phyloP scores from a whole-genome alignment of 352 stramenopile genomes.

The Poterioochromonas sp. region DNA sequence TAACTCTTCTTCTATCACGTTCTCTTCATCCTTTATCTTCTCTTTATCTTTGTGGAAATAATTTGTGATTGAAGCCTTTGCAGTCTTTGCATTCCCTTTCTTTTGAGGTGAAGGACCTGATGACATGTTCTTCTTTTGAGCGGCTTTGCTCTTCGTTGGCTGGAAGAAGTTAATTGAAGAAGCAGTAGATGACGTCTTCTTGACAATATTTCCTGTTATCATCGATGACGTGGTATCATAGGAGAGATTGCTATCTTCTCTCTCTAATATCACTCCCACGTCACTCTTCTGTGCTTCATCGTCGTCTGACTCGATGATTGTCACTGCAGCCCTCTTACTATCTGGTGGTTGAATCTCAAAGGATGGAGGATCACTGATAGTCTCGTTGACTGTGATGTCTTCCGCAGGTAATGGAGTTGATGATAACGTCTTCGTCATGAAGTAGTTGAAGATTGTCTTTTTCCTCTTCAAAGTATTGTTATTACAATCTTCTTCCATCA shows the following conservation, averaged over 20 bases:
- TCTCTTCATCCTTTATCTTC: not conserved
- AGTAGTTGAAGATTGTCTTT: too few species aligned
- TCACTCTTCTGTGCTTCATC: too few species aligned
- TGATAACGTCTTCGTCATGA: too few species aligned
- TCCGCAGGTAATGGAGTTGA: too few species aligned
- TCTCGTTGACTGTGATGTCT: too few species aligned
- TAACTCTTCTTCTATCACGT: not conserved
- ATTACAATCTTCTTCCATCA: not conserved
- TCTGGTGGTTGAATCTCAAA: too few species aligned
- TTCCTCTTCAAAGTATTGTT: too few species aligned
- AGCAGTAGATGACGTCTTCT: not conserved
- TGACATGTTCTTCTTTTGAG: not conserved
- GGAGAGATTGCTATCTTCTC: too few species aligned
- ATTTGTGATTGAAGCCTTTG: not conserved
- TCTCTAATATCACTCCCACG: too few species aligned
- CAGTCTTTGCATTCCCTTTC: not conserved
- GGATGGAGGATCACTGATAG: too few species aligned
- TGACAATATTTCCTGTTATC: not conserved
- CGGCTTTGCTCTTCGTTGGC: not conserved
- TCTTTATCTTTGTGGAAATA: not conserved
- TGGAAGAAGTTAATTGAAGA: not conserved
- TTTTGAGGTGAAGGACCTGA: not conserved
- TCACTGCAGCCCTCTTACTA: too few species aligned
- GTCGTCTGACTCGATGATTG: too few species aligned
- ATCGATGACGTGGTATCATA: not conserved